Evolutionary conservation across 192 early-diverging fungal species (phyloP), one percentile per base, ranked within the genome.

Genomic region (Linnemannia elongata): DNA sequence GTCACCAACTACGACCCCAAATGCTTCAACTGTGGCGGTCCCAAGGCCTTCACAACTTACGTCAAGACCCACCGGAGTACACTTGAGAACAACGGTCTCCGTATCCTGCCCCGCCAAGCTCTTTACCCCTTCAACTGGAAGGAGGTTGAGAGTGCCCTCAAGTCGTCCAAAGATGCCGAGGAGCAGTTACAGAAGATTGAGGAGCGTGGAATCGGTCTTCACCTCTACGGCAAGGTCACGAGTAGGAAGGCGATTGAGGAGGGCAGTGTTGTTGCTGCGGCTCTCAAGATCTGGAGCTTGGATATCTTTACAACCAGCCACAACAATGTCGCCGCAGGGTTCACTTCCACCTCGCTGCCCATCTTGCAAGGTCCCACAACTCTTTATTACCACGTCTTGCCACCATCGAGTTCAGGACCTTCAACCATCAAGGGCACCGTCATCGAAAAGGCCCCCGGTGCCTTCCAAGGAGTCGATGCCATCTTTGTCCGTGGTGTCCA

Each of bases 1-100:
- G 77, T 90, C 9, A 81, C 88, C 38, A 88, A 88, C 41, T 93
- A 92, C 76, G 80, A 91, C 54, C 85, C 90, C 13, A 75, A 82
- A 52, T 93, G 92, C 69, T 93, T 93, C 82, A 93, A 92, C 60
- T 93, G 92, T 47, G 87, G 89, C n/a, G 92, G 92, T 3, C 91
- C 91, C 36, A 91, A 89, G 44, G 91, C 90, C 2, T 90, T 93
- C 36, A 92, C 92, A n/a, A 83, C 77, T 0, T 93, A 93, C 82
- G 92, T 92, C 7, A 90, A 88, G 52, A 63, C 87, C 3, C 85
- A 92, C 45, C 87, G 89, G 10, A 57, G 45, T 24, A 54, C 81
- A 24, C 79, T 93, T 12, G 91, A 91, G 76, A 81, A 74, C 39
- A 84, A 83, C 54, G 91, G 91, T 0, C 76, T 93, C 17, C 72